These are phyloP conservation scores for Aspergillus arachidicola DNA, from an alignment of 2,329 filamentous ascomycete species.

Conservation along the genomic window DNA sequence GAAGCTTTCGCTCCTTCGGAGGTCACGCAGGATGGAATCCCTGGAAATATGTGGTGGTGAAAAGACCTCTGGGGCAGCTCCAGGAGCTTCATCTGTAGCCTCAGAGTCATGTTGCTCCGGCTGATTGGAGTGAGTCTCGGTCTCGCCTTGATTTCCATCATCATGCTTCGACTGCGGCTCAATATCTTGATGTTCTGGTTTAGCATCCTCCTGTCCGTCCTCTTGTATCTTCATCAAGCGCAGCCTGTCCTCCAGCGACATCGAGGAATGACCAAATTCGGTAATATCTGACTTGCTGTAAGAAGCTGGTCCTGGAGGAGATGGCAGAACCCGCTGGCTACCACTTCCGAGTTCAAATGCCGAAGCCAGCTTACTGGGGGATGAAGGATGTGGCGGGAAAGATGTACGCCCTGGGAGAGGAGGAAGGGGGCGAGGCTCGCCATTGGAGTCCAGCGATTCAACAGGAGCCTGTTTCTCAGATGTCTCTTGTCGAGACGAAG, in stretches of 20 bases:
- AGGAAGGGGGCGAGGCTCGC: slow-evolving; percentile 81
- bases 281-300: slow-evolving; percentile 77
- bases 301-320: slow-evolving; percentile 68
- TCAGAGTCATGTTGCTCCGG: slow-evolving; percentile 33
- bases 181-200: not conserved
- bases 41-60: slow-evolving; percentile 79
- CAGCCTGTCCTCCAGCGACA: slow-evolving; percentile 83
- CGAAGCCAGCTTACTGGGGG: slow-evolving; percentile 67
- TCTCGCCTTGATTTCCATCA: slow-evolving; percentile 27
- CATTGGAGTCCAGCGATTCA: slow-evolving; percentile 75
- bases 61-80: slow-evolving; percentile 61
- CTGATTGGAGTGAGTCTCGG: slow-evolving; percentile 38
- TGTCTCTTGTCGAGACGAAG: slow-evolving; percentile 41
- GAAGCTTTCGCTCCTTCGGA: slow-evolving; percentile 67
- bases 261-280: slow-evolving; percentile 71
- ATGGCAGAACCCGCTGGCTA: slow-evolving; percentile 69
- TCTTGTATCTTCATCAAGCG: slow-evolving; percentile 83
- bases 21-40: slow-evolving; percentile 87
- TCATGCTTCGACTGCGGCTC: not conserved
- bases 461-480: slow-evolving; percentile 57
- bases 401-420: slow-evolving; percentile 65
- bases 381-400: slow-evolving; percentile 52
- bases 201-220: slow-evolving; percentile 52
- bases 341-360: slow-evolving; percentile 72
- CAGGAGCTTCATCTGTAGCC: not conserved